Percentiles rank a stretch among this genome's conserved stretches.
These are phyloP conservation scores for Kluyveromyces aestuarii DNA, from an alignment of 805 yeast species.

Conservation along the genomic window DNA sequence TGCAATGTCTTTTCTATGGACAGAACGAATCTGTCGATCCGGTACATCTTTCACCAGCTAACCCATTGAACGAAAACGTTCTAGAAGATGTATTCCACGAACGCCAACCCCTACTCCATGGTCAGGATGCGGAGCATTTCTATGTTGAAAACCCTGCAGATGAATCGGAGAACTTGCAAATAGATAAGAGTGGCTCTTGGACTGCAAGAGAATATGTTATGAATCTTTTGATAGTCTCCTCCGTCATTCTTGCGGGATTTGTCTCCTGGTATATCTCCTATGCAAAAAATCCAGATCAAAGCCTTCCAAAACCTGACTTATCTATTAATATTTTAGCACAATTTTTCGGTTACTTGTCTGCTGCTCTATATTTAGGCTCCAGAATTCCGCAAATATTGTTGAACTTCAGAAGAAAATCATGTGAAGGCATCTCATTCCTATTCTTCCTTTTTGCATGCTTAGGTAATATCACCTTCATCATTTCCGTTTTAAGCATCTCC, in stretches of 20 bases:
- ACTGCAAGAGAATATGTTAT: conserved; percentile 20
- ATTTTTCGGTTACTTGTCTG: conserved; percentile 74
- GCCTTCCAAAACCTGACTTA: conserved; percentile 34
- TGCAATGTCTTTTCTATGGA: conserved; percentile 80
- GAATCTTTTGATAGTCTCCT: conserved; percentile 43
- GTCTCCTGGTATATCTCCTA: conserved; percentile 80
- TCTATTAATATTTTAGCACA: conserved; percentile 75
- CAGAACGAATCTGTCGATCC: conserved; percentile 49
- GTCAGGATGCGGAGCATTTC: conserved; percentile 3
- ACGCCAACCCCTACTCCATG: conserved; percentile 20
- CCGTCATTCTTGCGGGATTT: conserved; percentile 70
- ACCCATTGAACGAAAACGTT: conserved; percentile 69
- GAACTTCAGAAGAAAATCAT: conserved; percentile 78
- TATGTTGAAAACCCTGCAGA: conserved; percentile 5
- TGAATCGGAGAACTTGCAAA: conserved; percentile 5
- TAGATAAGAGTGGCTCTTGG: conserved; percentile 10
- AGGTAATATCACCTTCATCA: conserved; percentile 86
- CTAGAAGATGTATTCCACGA: conserved; percentile 37
- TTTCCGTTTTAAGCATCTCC: conserved; percentile 72
- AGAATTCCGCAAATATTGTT: conserved; percentile 85
- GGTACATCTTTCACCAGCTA: conserved; percentile 80
- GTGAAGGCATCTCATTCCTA: conserved; percentile 91
- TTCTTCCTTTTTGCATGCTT: conserved; percentile 92
- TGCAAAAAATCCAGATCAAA: conserved; percentile 31
- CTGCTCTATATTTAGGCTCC: conserved; percentile 71